These are phyloP conservation scores for Tetrapisispora arboricola DNA, from an alignment of 805 yeast species.

Conservation along the genomic window DNA sequence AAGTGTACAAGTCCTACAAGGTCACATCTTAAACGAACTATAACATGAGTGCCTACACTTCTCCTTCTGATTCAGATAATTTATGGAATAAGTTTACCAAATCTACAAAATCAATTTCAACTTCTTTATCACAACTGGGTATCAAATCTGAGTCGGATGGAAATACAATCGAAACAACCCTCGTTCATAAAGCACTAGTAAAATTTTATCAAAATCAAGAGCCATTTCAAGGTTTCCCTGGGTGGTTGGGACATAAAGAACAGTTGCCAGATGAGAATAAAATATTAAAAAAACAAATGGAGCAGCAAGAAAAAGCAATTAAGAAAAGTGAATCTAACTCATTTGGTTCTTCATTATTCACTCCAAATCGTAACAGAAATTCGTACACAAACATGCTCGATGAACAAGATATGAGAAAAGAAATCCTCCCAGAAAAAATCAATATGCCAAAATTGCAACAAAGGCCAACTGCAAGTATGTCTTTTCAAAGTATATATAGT, in stretches of 20 bases:
- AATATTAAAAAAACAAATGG: constrained; percentile 21
- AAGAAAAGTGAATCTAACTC: background rate
- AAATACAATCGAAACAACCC: constrained; percentile 32
- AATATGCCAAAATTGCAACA: background rate
- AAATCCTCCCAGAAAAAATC: background rate
- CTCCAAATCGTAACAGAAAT: background rate
- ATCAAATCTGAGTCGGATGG: constrained; percentile 34
- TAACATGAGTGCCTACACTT: background rate
- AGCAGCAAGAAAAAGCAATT: constrained; percentile 7
- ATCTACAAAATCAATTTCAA: constrained; percentile 24
- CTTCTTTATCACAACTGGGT: constrained; percentile 21
- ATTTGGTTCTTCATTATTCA: background rate
- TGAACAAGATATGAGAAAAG: background rate
- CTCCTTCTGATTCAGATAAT: constrained; percentile 10
- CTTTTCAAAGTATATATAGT: constrained; percentile 19
- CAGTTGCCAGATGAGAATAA: constrained; percentile 27
- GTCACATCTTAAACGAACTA: background rate
- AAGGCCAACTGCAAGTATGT: constrained; percentile 15
- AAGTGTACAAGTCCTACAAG: background rate
- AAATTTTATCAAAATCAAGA: constrained; percentile 29
- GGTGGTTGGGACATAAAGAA: constrained; percentile 30
- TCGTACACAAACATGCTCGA: constrained; percentile 1
- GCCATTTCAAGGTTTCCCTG: constrained; percentile 29
- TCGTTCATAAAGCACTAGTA: constrained; percentile 36
- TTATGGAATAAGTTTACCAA: constrained; percentile 26